phyloP scores from a whole-genome alignment of 306 rosid genomes.

The Quercus engelmannii region DNA sequence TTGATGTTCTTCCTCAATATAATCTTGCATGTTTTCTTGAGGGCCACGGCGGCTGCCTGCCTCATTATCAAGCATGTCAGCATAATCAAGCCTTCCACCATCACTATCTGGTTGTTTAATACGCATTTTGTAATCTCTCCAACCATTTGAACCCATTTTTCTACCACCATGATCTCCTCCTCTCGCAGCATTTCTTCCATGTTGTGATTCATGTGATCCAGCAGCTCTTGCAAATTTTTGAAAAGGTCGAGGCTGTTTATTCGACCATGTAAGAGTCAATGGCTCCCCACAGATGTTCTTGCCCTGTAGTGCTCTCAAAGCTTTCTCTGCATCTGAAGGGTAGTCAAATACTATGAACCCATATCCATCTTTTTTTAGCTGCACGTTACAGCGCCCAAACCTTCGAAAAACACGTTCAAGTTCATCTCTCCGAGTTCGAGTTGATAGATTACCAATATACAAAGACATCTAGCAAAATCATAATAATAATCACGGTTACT shows the following conservation, averaged over 20 bases:
- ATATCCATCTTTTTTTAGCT: conserved; percentile 52
- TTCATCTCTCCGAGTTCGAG: conserved; percentile 43
- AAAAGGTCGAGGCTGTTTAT: conserved; percentile 45
- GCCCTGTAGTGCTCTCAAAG: conserved; percentile 56
- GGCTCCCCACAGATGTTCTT: conserved; percentile 53
- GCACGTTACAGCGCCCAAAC: conserved; percentile 54
- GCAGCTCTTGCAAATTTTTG: conserved; percentile 32
- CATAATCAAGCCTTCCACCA: conserved; percentile 34
- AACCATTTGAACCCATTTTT: conserved; percentile 23
- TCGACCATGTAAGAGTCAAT: conserved; percentile 52
- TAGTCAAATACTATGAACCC: conserved; percentile 60
- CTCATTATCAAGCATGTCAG: conserved; percentile 25
- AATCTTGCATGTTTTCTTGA: conserved; percentile 21
- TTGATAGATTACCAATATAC: conserved; percentile 51
- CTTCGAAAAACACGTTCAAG: conserved; percentile 43
- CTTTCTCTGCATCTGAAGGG: conserved; percentile 44
- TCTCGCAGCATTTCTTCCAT: conserved; percentile 22
- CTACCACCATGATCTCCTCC: conserved; percentile 22
- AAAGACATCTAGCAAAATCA: conserved; percentile 49
- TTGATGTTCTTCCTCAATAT: conserved; percentile 24
- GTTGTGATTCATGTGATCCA: conserved; percentile 20
- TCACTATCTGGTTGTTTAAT: conserved; percentile 1
- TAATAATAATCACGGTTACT: background rate
- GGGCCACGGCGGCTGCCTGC: conserved; percentile 15
- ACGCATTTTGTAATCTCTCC: conserved; percentile 27